Evolutionary conservation across 2,329 filamentous ascomycete species (phyloP).

Genomic region (Daldinia sp.): DNA sequence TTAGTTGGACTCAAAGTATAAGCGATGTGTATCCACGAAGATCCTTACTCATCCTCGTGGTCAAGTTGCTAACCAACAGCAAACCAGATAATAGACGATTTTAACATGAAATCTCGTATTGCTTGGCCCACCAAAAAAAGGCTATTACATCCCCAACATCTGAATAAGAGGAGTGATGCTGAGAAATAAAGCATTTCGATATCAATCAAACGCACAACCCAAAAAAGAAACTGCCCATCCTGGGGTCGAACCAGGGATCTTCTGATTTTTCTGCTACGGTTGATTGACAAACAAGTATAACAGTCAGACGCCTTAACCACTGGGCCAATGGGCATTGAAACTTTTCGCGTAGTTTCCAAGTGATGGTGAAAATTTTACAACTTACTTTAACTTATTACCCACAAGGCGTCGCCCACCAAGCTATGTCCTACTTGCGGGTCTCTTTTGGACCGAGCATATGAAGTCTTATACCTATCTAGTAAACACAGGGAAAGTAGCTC

Average conservation of each 20-base stretch:
- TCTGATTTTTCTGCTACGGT: conserved; percentile 22
- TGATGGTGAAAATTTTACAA: not conserved
- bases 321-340: conserved; percentile 30
- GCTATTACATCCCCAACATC: not conserved
- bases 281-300: not conserved
- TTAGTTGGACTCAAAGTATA: not conserved
- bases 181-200: not conserved
- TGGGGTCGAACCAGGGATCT: conserved; percentile 37
- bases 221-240: conserved; percentile 27
- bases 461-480: not conserved
- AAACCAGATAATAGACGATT: not conserved
- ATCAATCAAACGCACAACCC: not conserved
- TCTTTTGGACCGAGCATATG: not conserved
- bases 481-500: too few relatives aligned
- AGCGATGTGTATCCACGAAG: not conserved
- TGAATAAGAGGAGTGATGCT: not conserved
- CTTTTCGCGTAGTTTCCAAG: not conserved
- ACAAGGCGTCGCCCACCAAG: not conserved
- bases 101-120: not conserved
- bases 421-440: not conserved
- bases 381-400: not conserved
- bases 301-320: conserved; percentile 35
- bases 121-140: not conserved
- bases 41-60: not conserved
- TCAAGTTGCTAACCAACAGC: not conserved